Evolutionary conservation across 1,284 basidiomycete species (phyloP), one percentile per base, ranked within the genome.

Genomic region (Pseudomicrostroma phylloplanum): DNA sequence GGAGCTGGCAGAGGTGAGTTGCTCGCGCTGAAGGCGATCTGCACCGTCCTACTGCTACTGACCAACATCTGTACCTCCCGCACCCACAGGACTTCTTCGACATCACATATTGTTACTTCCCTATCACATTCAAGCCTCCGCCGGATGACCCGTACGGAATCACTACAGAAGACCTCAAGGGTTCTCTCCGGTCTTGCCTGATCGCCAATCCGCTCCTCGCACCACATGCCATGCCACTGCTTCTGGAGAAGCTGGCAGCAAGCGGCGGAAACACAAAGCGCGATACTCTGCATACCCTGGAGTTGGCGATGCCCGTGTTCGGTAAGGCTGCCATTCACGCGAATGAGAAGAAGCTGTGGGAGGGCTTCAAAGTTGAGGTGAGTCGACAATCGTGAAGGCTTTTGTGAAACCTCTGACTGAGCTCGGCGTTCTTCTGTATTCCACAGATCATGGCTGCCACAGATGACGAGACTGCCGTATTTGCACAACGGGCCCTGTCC

Each of bases 51-150:
- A 36, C 13, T n/a, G 49, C 46, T 60, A 9, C 1, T 36, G 54
- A 23, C 26, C 30, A 36, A 9, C 40, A 4, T 48, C 26, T 19
- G 55, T 26, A 59, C 11, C 51, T 56, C 55, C 26, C 30, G 9
- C 30, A 9, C 3, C 25, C n/a, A 2, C 71, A 94, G 91, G 86
- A 88, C 62, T 83, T 98, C 63, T 98, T 96, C 81, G 91, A 98
- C 76, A 87, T 97, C 74, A 90, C 89, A 0, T 98, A 93, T 80
- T 98, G 96, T 80, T 99, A 99, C 81, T 99, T 97, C 81, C 96
- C 96, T 0, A 98, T 99, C 69, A 92, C 92, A 0, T 99, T 96
- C 82, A 86, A 89, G 58, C 92, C 93, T 12, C 92, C 93, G 6
- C 89, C 92, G 0, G 89, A 93, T 71, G 93, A 97, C 75, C 91